Percentiles rank a stretch among this genome's conserved stretches.
phyloP scores from a whole-genome alignment of 2,329 filamentous ascomycete species.

The Talaromyces sp. region DNA sequence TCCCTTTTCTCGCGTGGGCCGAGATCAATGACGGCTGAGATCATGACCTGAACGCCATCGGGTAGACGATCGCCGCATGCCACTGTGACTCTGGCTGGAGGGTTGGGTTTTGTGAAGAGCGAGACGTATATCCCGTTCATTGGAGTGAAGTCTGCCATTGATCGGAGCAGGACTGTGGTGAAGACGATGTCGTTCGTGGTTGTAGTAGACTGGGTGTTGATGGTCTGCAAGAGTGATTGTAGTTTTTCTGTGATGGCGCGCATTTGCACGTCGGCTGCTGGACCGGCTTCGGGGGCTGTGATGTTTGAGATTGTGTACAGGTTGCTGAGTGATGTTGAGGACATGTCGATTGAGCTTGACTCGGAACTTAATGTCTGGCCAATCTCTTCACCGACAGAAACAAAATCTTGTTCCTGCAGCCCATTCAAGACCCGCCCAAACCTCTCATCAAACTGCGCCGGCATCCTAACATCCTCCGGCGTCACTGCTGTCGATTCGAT shows the following conservation, averaged over 20 bases:
- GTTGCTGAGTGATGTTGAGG: slow-evolving; percentile 24
- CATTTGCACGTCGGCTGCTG: slow-evolving; percentile 44
- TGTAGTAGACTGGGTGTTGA: not conserved
- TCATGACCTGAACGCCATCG: slow-evolving; percentile 58
- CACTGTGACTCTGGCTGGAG: slow-evolving; percentile 80
- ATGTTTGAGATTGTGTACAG: slow-evolving; percentile 41
- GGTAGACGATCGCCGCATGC: slow-evolving; percentile 70
- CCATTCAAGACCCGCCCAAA: slow-evolving; percentile 50
- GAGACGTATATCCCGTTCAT: slow-evolving; percentile 75
- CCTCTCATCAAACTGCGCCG: slow-evolving; percentile 64
- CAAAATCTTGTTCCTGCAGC: not conserved
- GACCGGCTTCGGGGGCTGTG: slow-evolving; percentile 40
- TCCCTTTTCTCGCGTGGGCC: slow-evolving; percentile 35
- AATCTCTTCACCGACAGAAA: not conserved
- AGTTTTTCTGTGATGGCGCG: slow-evolving; percentile 31
- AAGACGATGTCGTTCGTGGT: slow-evolving; percentile 45
- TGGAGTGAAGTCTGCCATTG: slow-evolving; percentile 73
- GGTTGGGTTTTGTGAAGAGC: slow-evolving; percentile 74
- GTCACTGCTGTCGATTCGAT: not conserved
- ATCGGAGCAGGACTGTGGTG: slow-evolving; percentile 67
- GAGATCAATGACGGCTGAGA: slow-evolving; percentile 52
- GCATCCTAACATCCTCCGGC: slow-evolving; percentile 47
- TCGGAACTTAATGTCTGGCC: not conserved
- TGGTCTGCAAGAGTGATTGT: slow-evolving; percentile 20
- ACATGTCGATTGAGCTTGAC: slow-evolving; percentile 2